Percentiles rank a stretch among this genome's conserved stretches.
phyloP scores from a whole-genome alignment of 306 rosid species.

The Quercus mongolica region DNA sequence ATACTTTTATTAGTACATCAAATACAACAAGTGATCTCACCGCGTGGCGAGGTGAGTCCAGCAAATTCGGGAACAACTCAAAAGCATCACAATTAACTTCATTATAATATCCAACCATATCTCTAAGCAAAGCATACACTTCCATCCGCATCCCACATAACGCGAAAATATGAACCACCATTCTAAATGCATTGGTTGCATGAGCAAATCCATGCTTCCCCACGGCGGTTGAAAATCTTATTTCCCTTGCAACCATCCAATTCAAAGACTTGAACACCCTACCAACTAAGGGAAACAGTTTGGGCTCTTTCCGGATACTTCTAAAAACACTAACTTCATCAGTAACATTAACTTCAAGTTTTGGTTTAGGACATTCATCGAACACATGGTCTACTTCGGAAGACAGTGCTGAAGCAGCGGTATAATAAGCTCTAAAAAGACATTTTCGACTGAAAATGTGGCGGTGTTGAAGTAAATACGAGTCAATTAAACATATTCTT shows the following conservation, averaged over 20 bases:
- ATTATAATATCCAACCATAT: constrained; percentile 37
- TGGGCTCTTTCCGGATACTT: background rate
- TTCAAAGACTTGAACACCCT: constrained; percentile 52
- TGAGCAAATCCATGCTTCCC: constrained; percentile 38
- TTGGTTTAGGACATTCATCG: constrained; percentile 40
- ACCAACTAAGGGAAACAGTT: constrained; percentile 33
- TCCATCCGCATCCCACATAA: constrained; percentile 45
- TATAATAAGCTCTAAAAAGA: constrained; percentile 21
- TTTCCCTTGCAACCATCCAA: constrained; percentile 41
- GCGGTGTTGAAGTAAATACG: constrained; percentile 17
- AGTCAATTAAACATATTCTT: constrained; percentile 17
- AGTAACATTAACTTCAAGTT: constrained; percentile 5
- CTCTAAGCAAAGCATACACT: constrained; percentile 51
- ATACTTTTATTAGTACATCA: constrained; percentile 51
- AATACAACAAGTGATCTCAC: constrained; percentile 36
- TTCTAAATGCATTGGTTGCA: constrained; percentile 42
- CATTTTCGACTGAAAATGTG: constrained; percentile 5
- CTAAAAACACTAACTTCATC: constrained; percentile 4
- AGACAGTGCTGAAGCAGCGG: constrained; percentile 41
- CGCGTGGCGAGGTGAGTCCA: constrained; percentile 41
- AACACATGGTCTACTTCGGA: constrained; percentile 34
- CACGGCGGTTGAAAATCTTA: constrained; percentile 43
- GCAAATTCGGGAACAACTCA: constrained; percentile 36
- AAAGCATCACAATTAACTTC: constrained; percentile 27
- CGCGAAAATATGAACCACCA: constrained; percentile 52